Base-by-base conservation (phyloP, 176 grass and related monocot species). In the Stipa capillata region DNA sequence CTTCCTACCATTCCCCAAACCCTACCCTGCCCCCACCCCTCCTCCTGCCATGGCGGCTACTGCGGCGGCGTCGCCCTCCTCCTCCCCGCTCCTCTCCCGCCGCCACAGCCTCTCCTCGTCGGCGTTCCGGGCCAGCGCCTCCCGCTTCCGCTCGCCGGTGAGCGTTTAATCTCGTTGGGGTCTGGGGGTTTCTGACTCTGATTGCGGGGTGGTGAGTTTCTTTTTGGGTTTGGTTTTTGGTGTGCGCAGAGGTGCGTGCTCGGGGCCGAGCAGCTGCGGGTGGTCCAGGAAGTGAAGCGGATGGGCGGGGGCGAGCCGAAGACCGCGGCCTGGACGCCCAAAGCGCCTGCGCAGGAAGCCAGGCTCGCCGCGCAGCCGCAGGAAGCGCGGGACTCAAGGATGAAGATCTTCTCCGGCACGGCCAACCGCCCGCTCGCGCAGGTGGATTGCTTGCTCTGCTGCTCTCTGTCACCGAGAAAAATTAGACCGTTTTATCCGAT, bases 391-490 rank as follows among this genome's bases (percentile, higher is more conserved):
- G 89, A 79, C 62, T 87, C 89, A 20, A 89, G 93, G 81, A 73
- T 95, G 77, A 88, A 86, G 72, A 82, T 95, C 84, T 95, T 95
- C 89, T 95, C 93, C 40, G 93, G 87, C 50, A 95, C 93, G 7
- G 89, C 93, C 69, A 95, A 95, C 49, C 87, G 80, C 24, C 77
- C 78, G 29, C 86, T 95, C 73, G 81, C 93, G 11, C 89, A 90
- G 84, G 93, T 95, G 48, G n/a, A 41, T 44, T 69, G 45, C 32
- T n/a, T 60, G 8, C 33, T 73, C 48, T 39, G 44, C 25, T 21
- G 7, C 2, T 32, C 27, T 15, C n/a, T 13, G 54, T 65, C 17
- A 6, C 56, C 15, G 3, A 43, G 70, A 42, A 35, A 1, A 0
- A 25, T n/a, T n/a, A n/a, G 2, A 12, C 18, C 49, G 82, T 65